Evolutionary conservation across 106 monocot genomes (phyloP).

Genomic region (Dioscorea alata): DNA sequence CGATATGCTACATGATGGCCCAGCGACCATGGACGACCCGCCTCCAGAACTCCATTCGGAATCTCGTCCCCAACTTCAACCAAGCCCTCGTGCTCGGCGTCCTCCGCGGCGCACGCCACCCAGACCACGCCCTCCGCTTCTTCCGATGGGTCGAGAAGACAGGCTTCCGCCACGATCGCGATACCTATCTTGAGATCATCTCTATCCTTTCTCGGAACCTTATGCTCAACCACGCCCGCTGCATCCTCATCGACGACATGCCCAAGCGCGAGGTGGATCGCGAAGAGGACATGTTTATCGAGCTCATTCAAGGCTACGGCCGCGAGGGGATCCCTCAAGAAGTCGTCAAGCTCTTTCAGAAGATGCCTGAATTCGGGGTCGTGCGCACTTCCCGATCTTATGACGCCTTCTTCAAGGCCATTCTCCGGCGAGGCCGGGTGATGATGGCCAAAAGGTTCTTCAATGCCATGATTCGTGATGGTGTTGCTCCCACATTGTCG

Average conservation of each 20-base stretch:
- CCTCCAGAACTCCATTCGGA: slow-evolving; percentile 91
- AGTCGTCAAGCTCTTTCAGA: slow-evolving; percentile 71
- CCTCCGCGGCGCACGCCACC: slow-evolving; percentile 35
- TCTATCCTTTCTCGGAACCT: slow-evolving; percentile 45
- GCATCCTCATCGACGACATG: slow-evolving; percentile 85
- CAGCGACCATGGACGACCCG: slow-evolving; percentile 91
- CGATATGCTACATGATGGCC: slow-evolving; percentile 69
- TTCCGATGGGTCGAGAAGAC: slow-evolving; percentile 95
- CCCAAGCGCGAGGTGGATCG: slow-evolving; percentile 47
- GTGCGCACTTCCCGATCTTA: slow-evolving; percentile 49
- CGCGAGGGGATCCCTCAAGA: slow-evolving; percentile 71
- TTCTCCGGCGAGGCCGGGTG: slow-evolving; percentile 66
- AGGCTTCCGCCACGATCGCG: slow-evolving; percentile 65
- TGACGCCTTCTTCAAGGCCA: slow-evolving; percentile 85
- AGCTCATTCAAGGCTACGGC: slow-evolving; percentile 76
- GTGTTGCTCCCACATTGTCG: slow-evolving; percentile 53
- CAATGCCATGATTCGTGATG: slow-evolving; percentile 75
- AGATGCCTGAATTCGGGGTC: slow-evolving; percentile 60
- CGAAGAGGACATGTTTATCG: slow-evolving; percentile 42
- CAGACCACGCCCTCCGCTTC: slow-evolving; percentile 67
- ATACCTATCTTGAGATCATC: slow-evolving; percentile 54
- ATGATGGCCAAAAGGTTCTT: slow-evolving; percentile 84
- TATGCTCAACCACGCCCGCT: slow-evolving; percentile 99
- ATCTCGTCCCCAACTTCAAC: slow-evolving; percentile 51
- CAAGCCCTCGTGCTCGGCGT: slow-evolving; percentile 51